These are phyloP conservation scores for Gaertneriomyces sp. DNA, from an alignment of 192 early-diverging fungal species.

Conservation along the genomic window DNA sequence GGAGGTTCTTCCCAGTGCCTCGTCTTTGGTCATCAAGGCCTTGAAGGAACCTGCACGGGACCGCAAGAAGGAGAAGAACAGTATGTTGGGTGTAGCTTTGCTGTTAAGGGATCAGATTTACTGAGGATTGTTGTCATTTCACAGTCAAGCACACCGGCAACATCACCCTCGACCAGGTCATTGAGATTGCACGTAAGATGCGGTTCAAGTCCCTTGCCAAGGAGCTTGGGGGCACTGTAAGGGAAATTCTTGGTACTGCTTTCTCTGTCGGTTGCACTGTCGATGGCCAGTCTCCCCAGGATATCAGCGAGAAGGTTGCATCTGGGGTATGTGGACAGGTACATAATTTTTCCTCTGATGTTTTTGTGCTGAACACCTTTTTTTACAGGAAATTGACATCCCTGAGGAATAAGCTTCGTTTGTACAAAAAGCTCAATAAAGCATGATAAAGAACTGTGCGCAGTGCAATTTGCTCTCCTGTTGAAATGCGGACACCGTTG, in stretches of 20 bases:
- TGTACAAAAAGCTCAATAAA: no score
- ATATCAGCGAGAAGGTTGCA: slow-evolving; percentile 79
- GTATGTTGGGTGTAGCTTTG: slow-evolving; percentile 31
- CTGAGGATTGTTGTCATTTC: slow-evolving; percentile 2
- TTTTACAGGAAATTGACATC: slow-evolving; percentile 38
- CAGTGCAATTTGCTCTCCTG: no score
- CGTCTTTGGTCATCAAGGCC: slow-evolving; percentile 93
- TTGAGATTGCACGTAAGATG: slow-evolving; percentile 96
- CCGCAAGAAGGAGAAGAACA: slow-evolving; percentile 99
- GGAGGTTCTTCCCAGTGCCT: slow-evolving; percentile 93
- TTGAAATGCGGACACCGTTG: no score
- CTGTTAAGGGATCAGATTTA: neutral
- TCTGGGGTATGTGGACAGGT: slow-evolving; percentile 48
- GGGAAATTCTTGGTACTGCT: slow-evolving; percentile 93
- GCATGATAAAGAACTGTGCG: no score
- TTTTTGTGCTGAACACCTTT: neutral
- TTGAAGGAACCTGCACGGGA: slow-evolving; percentile 96
- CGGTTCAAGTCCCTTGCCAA: slow-evolving; percentile 91
- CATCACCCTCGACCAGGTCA: slow-evolving; percentile 87
- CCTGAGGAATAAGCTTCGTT: slow-evolving; percentile 29
- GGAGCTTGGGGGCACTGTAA: slow-evolving; percentile 90
- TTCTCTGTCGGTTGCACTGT: slow-evolving; percentile 97
- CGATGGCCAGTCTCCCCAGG: slow-evolving; percentile 89
- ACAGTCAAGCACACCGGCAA: slow-evolving; percentile 92
- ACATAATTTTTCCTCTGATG: neutral